A percentile compares a stretch with the other conserved stretches of the same genome.
These are phyloP conservation scores for Ophiostoma perfectum DNA, from an alignment of 2,329 filamentous ascomycete species.

Conservation along the genomic window DNA sequence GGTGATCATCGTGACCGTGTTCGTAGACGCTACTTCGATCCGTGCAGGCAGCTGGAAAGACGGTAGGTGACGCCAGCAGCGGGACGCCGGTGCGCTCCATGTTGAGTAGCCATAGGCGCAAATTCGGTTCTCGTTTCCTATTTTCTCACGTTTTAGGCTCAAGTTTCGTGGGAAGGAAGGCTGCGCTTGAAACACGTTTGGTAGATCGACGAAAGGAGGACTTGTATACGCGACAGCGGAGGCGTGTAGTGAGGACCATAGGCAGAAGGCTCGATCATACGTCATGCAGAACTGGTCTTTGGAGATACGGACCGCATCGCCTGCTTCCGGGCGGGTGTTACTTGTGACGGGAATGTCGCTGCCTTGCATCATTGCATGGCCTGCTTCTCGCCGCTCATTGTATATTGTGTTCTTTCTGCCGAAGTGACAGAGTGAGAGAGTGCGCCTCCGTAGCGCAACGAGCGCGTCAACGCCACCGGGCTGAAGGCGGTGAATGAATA, in stretches of 20 bases:
- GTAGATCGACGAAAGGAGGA: not conserved
- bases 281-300: not conserved
- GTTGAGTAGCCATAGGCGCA: slow-evolving; percentile 16
- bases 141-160: slow-evolving; percentile 13
- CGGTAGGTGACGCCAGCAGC: slow-evolving; percentile 10
- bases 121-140: slow-evolving; percentile 19
- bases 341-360: no score
- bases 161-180: slow-evolving; percentile 20
- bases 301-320: not conserved
- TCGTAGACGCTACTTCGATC: slow-evolving; percentile 20
- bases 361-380: no score
- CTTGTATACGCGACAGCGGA: not conserved
- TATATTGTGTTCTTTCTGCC: no score
- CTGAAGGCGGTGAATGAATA: no score
- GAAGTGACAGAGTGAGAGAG: no score
- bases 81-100: slow-evolving; percentile 11
- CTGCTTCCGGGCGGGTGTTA: no score
- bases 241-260: not conserved
- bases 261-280: not conserved
- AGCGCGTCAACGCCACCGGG: no score
- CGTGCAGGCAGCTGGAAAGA: slow-evolving; percentile 19
- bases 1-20: slow-evolving; percentile 7
- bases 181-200: not conserved
- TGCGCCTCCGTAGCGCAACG: no score
- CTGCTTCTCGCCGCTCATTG: no score